Conservation (phyloP, 176 grass and related monocot genomes). For the Aegilops longissima region DNA sequence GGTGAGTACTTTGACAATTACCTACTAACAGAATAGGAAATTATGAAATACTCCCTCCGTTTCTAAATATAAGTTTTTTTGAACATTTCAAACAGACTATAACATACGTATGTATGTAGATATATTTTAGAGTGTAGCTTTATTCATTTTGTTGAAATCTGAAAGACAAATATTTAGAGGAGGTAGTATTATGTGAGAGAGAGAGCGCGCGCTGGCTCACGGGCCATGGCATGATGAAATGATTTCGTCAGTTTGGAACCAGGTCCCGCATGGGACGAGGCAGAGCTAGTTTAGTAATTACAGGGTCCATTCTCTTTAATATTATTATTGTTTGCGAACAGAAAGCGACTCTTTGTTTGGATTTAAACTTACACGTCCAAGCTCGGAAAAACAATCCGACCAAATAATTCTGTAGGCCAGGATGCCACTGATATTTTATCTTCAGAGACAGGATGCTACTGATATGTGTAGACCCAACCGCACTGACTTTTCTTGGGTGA, state of each 20-base stretch:
- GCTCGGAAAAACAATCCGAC: slow-evolving; percentile 21
- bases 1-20: background rate
- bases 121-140: too few species aligned
- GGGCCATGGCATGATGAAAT: slow-evolving; percentile 64
- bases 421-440: slow-evolving; percentile 3
- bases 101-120: too few species aligned
- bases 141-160: too few species aligned
- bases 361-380: slow-evolving; percentile 28
- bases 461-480: background rate
- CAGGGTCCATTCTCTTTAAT: slow-evolving; percentile 17
- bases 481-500: too few species aligned
- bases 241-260: slow-evolving; percentile 52
- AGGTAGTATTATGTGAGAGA: background rate
- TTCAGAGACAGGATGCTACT: background rate
- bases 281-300: slow-evolving; percentile 32
- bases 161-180: too few species aligned
- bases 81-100: too few species aligned
- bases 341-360: slow-evolving; percentile 40
- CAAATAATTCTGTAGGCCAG: background rate
- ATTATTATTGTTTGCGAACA: slow-evolving; percentile 2
- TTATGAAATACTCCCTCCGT: background rate
- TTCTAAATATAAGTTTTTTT: too few species aligned
- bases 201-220: slow-evolving; percentile 46
- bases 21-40: background rate
- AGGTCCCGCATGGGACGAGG: slow-evolving; percentile 32